These are phyloP conservation scores for Isatis tinctoria DNA, from an alignment of 345 rosid genomes.

Conservation along the genomic window DNA sequence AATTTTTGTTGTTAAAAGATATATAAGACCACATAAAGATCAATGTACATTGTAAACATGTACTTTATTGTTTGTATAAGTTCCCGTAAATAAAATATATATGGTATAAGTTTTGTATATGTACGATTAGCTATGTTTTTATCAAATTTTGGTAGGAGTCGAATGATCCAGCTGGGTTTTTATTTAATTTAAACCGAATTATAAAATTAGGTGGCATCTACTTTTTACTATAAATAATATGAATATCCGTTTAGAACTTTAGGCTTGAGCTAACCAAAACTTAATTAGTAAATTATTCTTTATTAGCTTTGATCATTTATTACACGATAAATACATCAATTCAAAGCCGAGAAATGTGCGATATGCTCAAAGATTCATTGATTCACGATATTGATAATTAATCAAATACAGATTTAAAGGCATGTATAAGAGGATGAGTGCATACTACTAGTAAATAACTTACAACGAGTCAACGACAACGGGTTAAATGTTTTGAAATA, in stretches of 20 bases:
- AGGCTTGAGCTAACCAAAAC: background rate
- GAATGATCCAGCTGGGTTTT: background rate
- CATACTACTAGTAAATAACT: background rate
- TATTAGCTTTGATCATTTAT: background rate
- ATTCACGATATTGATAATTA: conserved; percentile 7
- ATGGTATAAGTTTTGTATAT: background rate
- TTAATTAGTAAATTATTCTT: background rate
- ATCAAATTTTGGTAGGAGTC: background rate
- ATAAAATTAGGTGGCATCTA: background rate
- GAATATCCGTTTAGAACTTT: background rate
- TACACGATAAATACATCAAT: background rate
- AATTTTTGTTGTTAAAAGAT: too few relatives aligned
- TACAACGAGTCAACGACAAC: conserved; percentile 15
- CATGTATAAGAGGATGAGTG: background rate
- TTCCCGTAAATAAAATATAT: background rate
- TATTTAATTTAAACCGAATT: background rate
- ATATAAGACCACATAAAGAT: background rate
- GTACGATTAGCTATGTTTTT: background rate
- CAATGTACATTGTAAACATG: background rate
- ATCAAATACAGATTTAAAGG: background rate
- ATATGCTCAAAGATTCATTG: conserved; percentile 27
- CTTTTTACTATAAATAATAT: background rate
- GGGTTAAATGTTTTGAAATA: background rate
- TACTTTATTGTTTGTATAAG: background rate
- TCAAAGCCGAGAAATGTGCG: conserved; percentile 24